phyloP scores from a whole-genome alignment of 2,329 filamentous ascomycete genomes.

The Curvularia lunata region DNA sequence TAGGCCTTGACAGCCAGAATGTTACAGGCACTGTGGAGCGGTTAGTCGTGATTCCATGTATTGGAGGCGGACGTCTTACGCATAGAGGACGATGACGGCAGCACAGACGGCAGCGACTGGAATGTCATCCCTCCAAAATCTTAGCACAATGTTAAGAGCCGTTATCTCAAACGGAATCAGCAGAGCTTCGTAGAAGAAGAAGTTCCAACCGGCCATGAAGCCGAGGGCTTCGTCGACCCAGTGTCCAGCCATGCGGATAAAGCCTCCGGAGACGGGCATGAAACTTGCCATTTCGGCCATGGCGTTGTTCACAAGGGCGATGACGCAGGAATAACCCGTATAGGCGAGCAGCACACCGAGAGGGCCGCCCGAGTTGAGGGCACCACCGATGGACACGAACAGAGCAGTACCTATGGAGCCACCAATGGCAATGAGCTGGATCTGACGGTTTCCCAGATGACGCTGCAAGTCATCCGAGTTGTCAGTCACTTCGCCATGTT shows the following conservation, averaged over 20 bases:
- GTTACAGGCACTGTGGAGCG: constrained; percentile 52
- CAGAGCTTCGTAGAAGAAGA: constrained; percentile 60
- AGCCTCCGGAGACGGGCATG: constrained; percentile 68
- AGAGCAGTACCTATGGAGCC: constrained; percentile 55
- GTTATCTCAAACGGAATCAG: constrained; percentile 61
- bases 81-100: constrained; percentile 52
- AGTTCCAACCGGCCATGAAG: constrained; percentile 62
- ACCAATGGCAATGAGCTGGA: constrained; percentile 52
- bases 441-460: constrained; percentile 50
- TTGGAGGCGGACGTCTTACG: constrained; percentile 36
- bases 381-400: constrained; percentile 67
- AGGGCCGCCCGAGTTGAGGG: constrained; percentile 59
- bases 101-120: constrained; percentile 51
- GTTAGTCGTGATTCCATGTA: constrained; percentile 20
- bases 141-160: constrained; percentile 49
- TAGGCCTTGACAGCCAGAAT: constrained; percentile 55
- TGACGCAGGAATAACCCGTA: constrained; percentile 60
- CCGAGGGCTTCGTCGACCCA: constrained; percentile 71
- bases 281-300: constrained; percentile 69
- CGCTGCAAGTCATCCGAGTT: constrained; percentile 49
- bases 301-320: constrained; percentile 69
- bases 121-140: constrained; percentile 56
- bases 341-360: constrained; percentile 65
- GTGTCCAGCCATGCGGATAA: constrained; percentile 68
- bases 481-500: constrained; percentile 39